phyloP scores from a whole-genome alignment of 176 grass and related monocot genomes.

The Aechmea fasciata region DNA sequence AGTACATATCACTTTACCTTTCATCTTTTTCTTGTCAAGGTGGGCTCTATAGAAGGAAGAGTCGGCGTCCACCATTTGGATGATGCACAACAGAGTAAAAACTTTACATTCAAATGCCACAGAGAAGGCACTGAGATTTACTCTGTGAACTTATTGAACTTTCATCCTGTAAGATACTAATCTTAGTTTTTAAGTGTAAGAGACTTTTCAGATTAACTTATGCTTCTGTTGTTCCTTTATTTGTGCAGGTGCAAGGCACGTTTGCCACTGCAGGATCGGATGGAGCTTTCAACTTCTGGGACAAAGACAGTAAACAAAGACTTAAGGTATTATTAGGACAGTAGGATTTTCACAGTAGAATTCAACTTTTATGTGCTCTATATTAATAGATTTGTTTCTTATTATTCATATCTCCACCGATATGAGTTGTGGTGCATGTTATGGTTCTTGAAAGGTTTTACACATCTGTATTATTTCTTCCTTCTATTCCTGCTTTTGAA shows the following conservation, averaged over 20 bases:
- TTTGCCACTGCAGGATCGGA: conserved; percentile 84
- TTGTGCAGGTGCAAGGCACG: conserved; percentile 61
- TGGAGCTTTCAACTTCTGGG: conserved; percentile 88
- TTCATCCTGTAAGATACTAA: conserved; percentile 77
- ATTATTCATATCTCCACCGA: neutral
- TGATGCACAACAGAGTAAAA: conserved; percentile 79
- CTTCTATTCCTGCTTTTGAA: no score
- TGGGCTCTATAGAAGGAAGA: conserved; percentile 92
- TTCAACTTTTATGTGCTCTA: neutral
- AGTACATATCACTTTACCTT: neutral
- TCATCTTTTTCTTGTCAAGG: conserved; percentile 39
- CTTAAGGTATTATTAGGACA: conserved; percentile 45
- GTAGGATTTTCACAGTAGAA: neutral
- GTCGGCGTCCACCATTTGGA: conserved; percentile 95
- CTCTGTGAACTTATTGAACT: conserved; percentile 88
- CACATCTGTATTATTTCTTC: no score
- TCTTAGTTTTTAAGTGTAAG: neutral
- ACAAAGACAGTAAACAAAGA: conserved; percentile 83
- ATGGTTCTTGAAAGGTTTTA: no score
- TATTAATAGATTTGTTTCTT: neutral
- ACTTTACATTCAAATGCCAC: no score
- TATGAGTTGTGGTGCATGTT: no score
- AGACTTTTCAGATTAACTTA: no score
- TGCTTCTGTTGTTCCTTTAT: no score
- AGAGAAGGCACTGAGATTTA: conserved; percentile 91